phyloP scores from a whole-genome alignment of 225 moss, liverwort and hornwort genomes.

The Bryum argenteum region DNA sequence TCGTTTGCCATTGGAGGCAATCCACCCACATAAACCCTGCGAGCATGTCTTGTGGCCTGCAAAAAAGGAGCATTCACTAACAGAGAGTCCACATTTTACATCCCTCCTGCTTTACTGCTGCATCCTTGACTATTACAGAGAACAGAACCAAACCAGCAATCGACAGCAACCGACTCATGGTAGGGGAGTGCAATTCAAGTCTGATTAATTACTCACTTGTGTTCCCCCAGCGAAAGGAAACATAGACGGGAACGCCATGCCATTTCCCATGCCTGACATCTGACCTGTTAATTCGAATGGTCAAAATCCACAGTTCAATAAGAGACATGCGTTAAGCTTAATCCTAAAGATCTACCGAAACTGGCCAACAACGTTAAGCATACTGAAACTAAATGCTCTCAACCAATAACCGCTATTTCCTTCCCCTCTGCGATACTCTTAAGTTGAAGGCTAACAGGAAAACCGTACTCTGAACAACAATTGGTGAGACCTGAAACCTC shows the following conservation, averaged over 20 bases:
- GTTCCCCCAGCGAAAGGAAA: slow-evolving; percentile 94
- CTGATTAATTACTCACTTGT: slow-evolving; percentile 60
- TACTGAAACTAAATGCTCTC: not conserved
- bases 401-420: not conserved
- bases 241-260: slow-evolving; percentile 85
- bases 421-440: not conserved
- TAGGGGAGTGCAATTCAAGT: not conserved
- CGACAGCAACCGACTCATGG: slow-evolving; percentile 12
- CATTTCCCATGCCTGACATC: slow-evolving; percentile 79
- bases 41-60: slow-evolving; percentile 91
- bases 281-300: slow-evolving; percentile 57
- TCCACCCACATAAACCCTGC: slow-evolving; percentile 97
- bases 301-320: not conserved
- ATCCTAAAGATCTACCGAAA: not conserved
- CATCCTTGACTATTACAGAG: not conserved
- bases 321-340: not conserved
- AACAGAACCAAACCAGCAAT: not conserved
- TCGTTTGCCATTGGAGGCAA: slow-evolving; percentile 96
- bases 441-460: not conserved
- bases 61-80: slow-evolving; percentile 18
- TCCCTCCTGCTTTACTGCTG: slow-evolving; percentile 13
- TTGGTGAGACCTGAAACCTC: not conserved
- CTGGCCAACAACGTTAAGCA: not conserved
- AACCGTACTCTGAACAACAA: not conserved
- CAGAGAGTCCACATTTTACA: not conserved